These are phyloP conservation scores for Volvariella surrecta DNA, from an alignment of 1,284 basidiomycete species.

Conservation along the genomic window DNA sequence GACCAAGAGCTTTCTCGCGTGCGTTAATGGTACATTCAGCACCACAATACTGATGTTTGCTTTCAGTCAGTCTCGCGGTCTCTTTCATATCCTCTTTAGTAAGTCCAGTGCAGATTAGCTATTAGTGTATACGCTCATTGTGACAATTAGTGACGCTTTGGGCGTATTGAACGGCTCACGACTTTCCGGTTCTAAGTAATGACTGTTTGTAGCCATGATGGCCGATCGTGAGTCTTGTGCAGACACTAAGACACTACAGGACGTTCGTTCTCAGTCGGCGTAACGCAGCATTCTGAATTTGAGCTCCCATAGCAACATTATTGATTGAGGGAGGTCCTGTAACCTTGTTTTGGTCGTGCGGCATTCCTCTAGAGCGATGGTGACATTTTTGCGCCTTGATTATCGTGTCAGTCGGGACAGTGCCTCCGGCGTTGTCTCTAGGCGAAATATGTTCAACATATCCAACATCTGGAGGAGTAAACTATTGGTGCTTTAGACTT, in stretches of 20 bases:
- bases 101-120: conserved; percentile 13
- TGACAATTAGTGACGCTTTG: conserved; percentile 35
- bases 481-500: conserved; percentile 49
- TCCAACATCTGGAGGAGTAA: conserved; percentile 49
- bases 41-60: not conserved
- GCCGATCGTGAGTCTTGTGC: conserved; percentile 36
- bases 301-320: conserved; percentile 45
- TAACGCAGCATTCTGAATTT: conserved; percentile 38
- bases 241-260: not conserved
- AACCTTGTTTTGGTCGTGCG: conserved; percentile 45
- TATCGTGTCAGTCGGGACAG: conserved; percentile 35
- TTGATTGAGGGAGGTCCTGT: conserved; percentile 43
- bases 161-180: conserved; percentile 14
- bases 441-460: conserved; percentile 49
- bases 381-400: conserved; percentile 28
- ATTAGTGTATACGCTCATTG: conserved; percentile 1
- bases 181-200: not conserved
- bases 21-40: conserved; percentile 7
- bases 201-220: conserved; percentile 32
- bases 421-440: conserved; percentile 39
- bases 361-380: not conserved
- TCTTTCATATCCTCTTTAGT: conserved; percentile 42
- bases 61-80: conserved; percentile 32
- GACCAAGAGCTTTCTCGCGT: conserved; percentile 41
- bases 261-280: conserved; percentile 1